Evolutionary conservation across 1,139 yeast species (phyloP), one percentile per base, ranked within the genome.

Genomic region (Pichia terricola): DNA sequence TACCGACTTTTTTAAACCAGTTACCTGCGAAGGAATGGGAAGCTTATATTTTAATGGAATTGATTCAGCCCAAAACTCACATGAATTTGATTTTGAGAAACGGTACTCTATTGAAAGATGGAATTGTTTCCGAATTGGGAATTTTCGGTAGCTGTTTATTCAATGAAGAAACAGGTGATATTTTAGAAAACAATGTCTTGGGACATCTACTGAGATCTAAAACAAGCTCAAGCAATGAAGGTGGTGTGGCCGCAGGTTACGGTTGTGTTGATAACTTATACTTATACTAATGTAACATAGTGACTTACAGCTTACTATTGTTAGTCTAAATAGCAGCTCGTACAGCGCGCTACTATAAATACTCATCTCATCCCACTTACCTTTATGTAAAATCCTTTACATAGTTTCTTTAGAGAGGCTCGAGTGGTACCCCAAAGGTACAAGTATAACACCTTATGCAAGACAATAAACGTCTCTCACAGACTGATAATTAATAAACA

Each of bases 211-310:
- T 91, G 54, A 77, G 98, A 64, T 86, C 96, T 3, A 91, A 91
- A 63, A 77, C 88, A 47, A 81, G 86, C 53, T 69, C 82, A 3
- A 83, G 95, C 45, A 80, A 91, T 63, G 98, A 91, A 67, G 98
- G 98, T 41, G 98, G 98, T 35, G 96, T 91, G 33, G 97, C 97
- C 31, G 97, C 98, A 11, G 98, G 98, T 0, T 91, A 85, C 65
- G 98, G 97, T 9, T 88, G 96, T 63, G 87, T 91, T 43, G 98
- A 91, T 63, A 84, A 89, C 56, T 61, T 75, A 28, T 73, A 73
- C 52, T 63, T 76, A 43, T 70, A 70, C 53, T 62, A 59, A 41
- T 16, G 28, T 28, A 7, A 7, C 6, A 28, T n/a, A n/a, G n/a
- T n/a, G n/a, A n/a, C n/a, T n/a, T n/a, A n/a, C n/a, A n/a, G n/a